Base-by-base conservation (phyloP, 129 eudicot genomes). In the Dittrichia graveolens region DNA sequence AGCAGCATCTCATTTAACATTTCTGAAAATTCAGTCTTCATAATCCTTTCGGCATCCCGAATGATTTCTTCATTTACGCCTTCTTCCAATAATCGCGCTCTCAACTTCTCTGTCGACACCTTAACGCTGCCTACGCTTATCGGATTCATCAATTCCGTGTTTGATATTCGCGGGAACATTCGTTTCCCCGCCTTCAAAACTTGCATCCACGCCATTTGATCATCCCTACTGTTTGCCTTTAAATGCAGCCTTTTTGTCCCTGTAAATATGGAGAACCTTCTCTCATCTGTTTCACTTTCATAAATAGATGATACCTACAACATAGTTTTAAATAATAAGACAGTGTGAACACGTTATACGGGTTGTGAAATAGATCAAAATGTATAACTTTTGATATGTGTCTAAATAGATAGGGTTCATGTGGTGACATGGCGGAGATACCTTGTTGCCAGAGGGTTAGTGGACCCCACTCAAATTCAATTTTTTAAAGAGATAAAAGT, bases 221-320 rank as follows among this genome's bases (percentile, higher is more conserved):
- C 92, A 53, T 84, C 89, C n/a, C 56, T 56, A 46, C 72, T 81
- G n/a, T 82, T 81, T 47, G 89, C 89, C 75, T 81, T 84, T 52
- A 87, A 64, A 70, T 87, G 89, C 65, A 87, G 77, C 80, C 78
- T 84, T 74, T 81, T 81, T n/a, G 92, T 76, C 24, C 92, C 89
- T 13, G 92, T 87, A 56, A 69, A 84, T 50, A 87, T 79, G 0
- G 86, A 84, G 75, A 87, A 87, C 45, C 92, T 79, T 76, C 74
- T 75, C 45, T 87, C 89, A 77, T 87, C 92, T 52, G 89, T 78
- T 64, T 77, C 41, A 64, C 85, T 84, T 74, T 81, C 92, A 7
- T 74, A 46, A 62, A 84, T 73, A 18, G 92, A 78, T 7, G 92
- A 87, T 49, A 87, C 87, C 92, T 87, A 68, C 5, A 24, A 7